Evolutionary conservation across 768 basidiomycete species (phyloP), one percentile per base, ranked within the genome.

Genomic region (Rhodosporidiobolus sp.): DNA sequence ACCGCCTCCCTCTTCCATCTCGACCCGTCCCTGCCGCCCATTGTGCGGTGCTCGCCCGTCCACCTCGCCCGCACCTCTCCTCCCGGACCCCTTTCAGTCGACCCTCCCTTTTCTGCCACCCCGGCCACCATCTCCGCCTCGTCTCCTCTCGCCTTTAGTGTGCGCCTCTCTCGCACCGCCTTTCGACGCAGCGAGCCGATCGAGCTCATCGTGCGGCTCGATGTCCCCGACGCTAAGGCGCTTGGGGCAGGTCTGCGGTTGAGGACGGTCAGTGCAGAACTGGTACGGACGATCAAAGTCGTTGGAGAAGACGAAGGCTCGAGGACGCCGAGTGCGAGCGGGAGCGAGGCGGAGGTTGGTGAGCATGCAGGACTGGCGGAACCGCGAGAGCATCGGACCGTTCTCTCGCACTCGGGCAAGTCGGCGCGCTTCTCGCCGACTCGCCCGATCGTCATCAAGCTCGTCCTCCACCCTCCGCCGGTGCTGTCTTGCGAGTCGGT

Each of bases 391-490:
- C 66, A 59, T 2, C 62, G 66, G 28, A 77, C 76, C 4, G 56
- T 75, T 4, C 83, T 97, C 35, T 88, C 92, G 20, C 86, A 89
- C 12, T 93, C 94, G 22, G 95, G 95, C 57, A 94, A 93, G 54
- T 89, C 92, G 28, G 93, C 92, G 80, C 88, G 92, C 57, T 93
- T 96, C 79, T 93, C 96, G 76, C 86, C 88, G 0, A 85, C 86
- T 56, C 86, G 85, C 22, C 85, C 89, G 7, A 86, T 94, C 70
- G 89, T 85, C 74, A 84, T 92, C 50, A 87, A 92, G 7, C 90
- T 97, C 70, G 83, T 94, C 38, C 83, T 97, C 24, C 92, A 92
- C 77, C 78, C 79, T 1, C 74, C 75, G 20, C 45, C 60, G 28
- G 75, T 75, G 24, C 38, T 73, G 24, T 28, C 73, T 82, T 68